Percentiles rank a stretch among this genome's conserved stretches.
These are phyloP conservation scores for Aspergillus texensis DNA, from an alignment of 2,329 filamentous ascomycete species.

Conservation along the genomic window DNA sequence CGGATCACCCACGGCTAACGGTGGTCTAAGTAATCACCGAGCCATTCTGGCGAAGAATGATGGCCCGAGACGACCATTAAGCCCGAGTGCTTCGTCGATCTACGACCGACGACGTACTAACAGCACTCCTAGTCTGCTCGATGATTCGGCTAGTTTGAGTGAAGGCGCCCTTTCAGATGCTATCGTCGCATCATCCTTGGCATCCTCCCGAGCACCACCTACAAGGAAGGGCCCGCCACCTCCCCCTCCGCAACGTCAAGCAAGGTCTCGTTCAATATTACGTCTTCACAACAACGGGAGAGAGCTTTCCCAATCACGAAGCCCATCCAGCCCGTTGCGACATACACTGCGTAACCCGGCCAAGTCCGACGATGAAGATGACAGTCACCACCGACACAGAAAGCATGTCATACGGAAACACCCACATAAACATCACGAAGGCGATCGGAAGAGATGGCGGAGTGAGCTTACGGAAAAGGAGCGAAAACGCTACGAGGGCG, in stretches of 20 bases:
- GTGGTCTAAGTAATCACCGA: constrained; percentile 11
- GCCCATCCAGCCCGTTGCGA: constrained; percentile 42
- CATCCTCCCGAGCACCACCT: constrained; percentile 45
- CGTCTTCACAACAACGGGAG: constrained; percentile 35
- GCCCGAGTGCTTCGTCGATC: constrained; percentile 30
- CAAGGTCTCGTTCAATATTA: constrained; percentile 40
- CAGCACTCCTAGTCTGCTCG: constrained; percentile 27
- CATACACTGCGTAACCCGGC: constrained; percentile 45
- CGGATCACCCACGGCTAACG: constrained; percentile 3
- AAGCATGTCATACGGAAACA: constrained; percentile 46
- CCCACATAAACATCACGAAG: constrained; percentile 52
- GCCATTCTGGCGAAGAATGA: constrained; percentile 10
- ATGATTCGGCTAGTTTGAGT: constrained; percentile 29
- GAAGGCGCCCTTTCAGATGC: constrained; percentile 49
- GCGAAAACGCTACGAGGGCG: constrained; percentile 53
- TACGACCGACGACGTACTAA: constrained; percentile 28
- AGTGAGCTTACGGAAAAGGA: constrained; percentile 48
- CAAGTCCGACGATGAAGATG: constrained; percentile 39
- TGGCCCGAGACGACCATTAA: constrained; percentile 23
- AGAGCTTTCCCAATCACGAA: constrained; percentile 34
- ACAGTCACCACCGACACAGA: constrained; percentile 32
- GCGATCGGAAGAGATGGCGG: constrained; percentile 50
- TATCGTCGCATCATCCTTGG: constrained; percentile 51
- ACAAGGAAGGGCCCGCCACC: constrained; percentile 40
- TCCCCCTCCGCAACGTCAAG: constrained; percentile 42